These are phyloP conservation scores for Saccharomyces pastorianus DNA, from an alignment of 1,139 yeast species.

Conservation along the genomic window DNA sequence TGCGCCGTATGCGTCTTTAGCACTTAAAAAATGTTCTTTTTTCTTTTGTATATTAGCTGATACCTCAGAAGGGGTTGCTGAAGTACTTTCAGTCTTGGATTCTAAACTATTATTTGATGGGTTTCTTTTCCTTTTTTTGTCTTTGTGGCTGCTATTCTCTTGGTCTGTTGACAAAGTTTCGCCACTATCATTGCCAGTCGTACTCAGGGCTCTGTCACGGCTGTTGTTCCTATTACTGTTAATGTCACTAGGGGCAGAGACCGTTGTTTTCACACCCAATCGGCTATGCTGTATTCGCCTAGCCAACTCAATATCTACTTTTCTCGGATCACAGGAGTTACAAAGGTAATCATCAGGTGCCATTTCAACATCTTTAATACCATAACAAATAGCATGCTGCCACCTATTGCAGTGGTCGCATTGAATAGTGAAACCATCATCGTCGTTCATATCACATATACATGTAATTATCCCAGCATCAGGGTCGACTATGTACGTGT, in stretches of 20 bases:
- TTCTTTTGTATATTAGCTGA: slow-evolving; percentile 18
- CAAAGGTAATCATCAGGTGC: slow-evolving; percentile 83
- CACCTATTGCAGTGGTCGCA: slow-evolving; percentile 88
- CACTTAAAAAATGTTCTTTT: slow-evolving; percentile 29
- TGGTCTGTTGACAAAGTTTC: slow-evolving; percentile 15
- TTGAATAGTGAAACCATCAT: slow-evolving; percentile 91
- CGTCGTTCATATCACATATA: slow-evolving; percentile 80
- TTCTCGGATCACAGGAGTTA: slow-evolving; percentile 66
- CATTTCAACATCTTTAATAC: slow-evolving; percentile 58
- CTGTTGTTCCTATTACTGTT: slow-evolving; percentile 14
- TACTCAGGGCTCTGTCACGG: slow-evolving; percentile 10
- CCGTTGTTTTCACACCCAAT: slow-evolving; percentile 16
- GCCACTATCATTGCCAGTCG: slow-evolving; percentile 9
- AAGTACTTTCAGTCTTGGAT: not conserved
- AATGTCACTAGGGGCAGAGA: slow-evolving; percentile 3
- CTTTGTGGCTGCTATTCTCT: slow-evolving; percentile 14
- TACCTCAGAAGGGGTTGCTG: not conserved
- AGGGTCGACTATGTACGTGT: slow-evolving; percentile 56
- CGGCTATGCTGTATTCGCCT: slow-evolving; percentile 42
- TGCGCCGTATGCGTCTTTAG: slow-evolving; percentile 43
- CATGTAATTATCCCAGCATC: slow-evolving; percentile 86
- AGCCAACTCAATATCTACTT: slow-evolving; percentile 46
- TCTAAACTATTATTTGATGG: slow-evolving; percentile 8
- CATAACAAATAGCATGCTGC: slow-evolving; percentile 92
- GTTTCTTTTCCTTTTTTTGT: slow-evolving; percentile 7